These are phyloP conservation scores for Penicillium olsonii DNA, from an alignment of 2,329 filamentous ascomycete genomes.

Conservation along the genomic window DNA sequence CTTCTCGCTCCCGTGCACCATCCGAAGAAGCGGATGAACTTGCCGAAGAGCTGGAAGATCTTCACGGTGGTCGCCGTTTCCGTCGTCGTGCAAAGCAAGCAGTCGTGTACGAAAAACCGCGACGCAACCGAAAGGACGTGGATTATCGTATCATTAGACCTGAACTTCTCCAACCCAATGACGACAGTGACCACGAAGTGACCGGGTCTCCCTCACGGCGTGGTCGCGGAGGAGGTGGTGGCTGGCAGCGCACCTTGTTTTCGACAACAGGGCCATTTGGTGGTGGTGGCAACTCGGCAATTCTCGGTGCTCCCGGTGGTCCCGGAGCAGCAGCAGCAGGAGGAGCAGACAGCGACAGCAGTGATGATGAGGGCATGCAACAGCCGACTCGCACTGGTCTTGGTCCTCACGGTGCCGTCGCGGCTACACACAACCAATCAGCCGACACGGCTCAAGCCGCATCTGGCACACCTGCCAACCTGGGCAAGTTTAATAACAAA, in stretches of 20 bases:
- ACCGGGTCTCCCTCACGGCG: conserved; percentile 69
- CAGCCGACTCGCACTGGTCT: conserved; percentile 63
- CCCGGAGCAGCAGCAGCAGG: conserved; percentile 72
- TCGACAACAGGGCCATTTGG: conserved; percentile 93
- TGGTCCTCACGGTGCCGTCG: conserved; percentile 52
- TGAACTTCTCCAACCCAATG: conserved; percentile 68
- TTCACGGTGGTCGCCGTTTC: conserved; percentile 49
- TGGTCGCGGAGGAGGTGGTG: conserved; percentile 58
- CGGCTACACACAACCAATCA: conserved; percentile 57
- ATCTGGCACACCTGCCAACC: conserved; percentile 71
- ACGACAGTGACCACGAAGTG: conserved; percentile 68
- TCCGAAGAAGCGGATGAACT: conserved; percentile 58
- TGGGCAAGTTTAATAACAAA: conserved; percentile 91
- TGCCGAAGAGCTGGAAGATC: conserved; percentile 59
- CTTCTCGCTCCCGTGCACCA: conserved; percentile 47
- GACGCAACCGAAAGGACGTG: conserved; percentile 64
- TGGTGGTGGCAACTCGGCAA: conserved; percentile 69
- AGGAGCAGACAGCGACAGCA: conserved; percentile 90
- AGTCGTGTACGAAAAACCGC: conserved; percentile 48
- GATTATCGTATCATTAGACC: conserved; percentile 86
- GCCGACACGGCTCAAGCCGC: conserved; percentile 57
- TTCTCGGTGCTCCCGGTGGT: conserved; percentile 71
- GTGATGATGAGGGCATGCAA: conserved; percentile 82
- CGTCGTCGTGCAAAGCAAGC: conserved; percentile 39
- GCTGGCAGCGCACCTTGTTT: conserved; percentile 79